Evolutionary conservation across 2,329 filamentous ascomycete genomes (phyloP).

Genomic region (Trichoderma koningii): DNA sequence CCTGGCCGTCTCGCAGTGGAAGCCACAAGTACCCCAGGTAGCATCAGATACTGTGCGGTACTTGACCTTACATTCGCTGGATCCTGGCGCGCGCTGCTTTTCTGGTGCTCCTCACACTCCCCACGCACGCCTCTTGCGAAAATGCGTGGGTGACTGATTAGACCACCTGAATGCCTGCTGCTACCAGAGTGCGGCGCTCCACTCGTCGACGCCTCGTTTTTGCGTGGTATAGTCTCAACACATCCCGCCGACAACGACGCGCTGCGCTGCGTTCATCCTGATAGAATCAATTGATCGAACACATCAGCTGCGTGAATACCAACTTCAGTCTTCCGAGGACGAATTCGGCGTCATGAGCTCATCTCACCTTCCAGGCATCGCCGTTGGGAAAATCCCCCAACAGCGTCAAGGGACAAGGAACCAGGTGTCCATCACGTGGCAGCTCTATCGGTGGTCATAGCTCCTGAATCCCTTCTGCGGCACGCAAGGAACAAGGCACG

Average conservation of each 20-base stretch:
- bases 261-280: neutral
- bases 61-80: neutral
- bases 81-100: neutral
- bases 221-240: constrained; percentile 9
- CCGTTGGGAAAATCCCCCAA: neutral
- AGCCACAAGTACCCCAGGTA: constrained; percentile 5
- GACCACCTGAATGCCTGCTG: neutral
- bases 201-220: constrained; percentile 15
- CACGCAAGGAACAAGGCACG: constrained; percentile 14
- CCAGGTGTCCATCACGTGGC: constrained; percentile 22
- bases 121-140: constrained; percentile 16
- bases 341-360: neutral
- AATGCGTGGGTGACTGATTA: neutral
- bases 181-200: constrained; percentile 8
- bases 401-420: constrained; percentile 6
- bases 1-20: neutral
- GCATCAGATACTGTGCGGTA: constrained; percentile 16
- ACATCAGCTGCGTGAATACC: neutral
- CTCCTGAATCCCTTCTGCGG: constrained; percentile 6
- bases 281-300: neutral
- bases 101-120: constrained; percentile 7
- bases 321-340: neutral
- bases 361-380: neutral
- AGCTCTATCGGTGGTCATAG: constrained; percentile 20
- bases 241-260: neutral